Percentiles rank a stretch among this genome's conserved stretches.
Conservation (phyloP, 116 monocot species). For the Zostera marina region DNA sequence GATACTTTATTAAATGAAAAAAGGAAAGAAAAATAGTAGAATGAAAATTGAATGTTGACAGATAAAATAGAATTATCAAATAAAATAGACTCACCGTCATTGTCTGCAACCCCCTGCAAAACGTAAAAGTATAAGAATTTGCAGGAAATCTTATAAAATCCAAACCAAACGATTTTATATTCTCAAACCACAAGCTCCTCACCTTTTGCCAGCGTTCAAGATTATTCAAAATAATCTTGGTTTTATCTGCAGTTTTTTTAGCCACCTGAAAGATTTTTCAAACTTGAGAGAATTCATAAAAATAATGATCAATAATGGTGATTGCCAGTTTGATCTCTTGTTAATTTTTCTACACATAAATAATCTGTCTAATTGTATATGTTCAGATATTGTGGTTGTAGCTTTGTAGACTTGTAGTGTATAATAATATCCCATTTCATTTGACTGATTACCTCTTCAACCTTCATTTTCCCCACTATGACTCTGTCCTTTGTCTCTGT, state of each 20-base stretch:
- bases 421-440: background rate
- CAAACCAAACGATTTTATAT: background rate
- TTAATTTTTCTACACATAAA: no score
- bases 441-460: constrained; percentile 63
- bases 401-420: background rate
- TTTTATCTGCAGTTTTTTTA: constrained; percentile 76
- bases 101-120: constrained; percentile 82
- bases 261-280: constrained; percentile 44
- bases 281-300: background rate
- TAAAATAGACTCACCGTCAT: constrained; percentile 37
- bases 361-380: no score
- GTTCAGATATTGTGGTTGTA: background rate
- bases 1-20: no score
- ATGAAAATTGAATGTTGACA: background rate
- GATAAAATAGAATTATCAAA: background rate
- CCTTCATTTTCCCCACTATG: constrained; percentile 60
- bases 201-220: constrained; percentile 99
- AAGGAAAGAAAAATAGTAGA: background rate
- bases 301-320: background rate
- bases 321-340: no score
- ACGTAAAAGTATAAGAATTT: constrained; percentile 11
- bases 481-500: constrained; percentile 88
- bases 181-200: background rate
- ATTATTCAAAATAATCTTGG: constrained; percentile 65
- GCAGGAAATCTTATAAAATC: background rate